These are phyloP conservation scores for Cordyceps militaris DNA, from an alignment of 2,329 filamentous ascomycete genomes.

Conservation along the genomic window DNA sequence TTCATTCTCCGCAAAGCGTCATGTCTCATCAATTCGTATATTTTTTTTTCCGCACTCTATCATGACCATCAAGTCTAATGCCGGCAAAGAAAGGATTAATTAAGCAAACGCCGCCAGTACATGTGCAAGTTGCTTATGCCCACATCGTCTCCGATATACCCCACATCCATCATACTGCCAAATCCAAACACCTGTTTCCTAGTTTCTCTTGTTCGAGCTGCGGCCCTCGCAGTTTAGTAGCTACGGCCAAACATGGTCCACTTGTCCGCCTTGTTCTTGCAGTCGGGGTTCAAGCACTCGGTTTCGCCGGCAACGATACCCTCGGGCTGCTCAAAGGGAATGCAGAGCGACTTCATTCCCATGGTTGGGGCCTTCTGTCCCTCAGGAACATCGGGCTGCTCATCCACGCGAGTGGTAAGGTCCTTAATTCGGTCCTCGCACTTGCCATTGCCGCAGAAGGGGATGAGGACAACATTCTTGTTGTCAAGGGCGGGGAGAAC, in stretches of 20 bases:
- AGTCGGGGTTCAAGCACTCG: constrained; percentile 88
- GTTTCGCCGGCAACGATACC: constrained; percentile 73
- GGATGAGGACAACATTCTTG: constrained; percentile 90
- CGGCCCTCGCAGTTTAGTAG: constrained; percentile 36
- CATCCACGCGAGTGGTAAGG: constrained; percentile 69
- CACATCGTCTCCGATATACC: background rate
- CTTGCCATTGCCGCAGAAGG: constrained; percentile 71
- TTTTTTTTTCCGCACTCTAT: constrained; percentile 12
- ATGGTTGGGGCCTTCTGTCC: constrained; percentile 49
- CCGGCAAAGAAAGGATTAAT: constrained; percentile 6
- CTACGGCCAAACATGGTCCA: constrained; percentile 91
- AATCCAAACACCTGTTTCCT: constrained; percentile 1
- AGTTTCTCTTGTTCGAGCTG: background rate
- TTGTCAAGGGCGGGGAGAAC: constrained; percentile 83
- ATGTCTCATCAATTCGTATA: constrained; percentile 12
- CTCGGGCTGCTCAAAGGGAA: constrained; percentile 73
- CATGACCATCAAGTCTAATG: constrained; percentile 10
- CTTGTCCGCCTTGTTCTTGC: constrained; percentile 64
- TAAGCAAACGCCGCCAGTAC: constrained; percentile 12
- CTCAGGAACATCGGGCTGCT: constrained; percentile 46
- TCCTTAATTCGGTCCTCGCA: constrained; percentile 97
- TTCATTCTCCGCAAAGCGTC: background rate
- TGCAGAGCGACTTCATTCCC: constrained; percentile 68
- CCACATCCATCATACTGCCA: background rate
- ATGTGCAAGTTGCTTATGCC: constrained; percentile 5